These are phyloP conservation scores for Ceratobasidium sp. DNA, from an alignment of 1,284 basidiomycete genomes.

Conservation along the genomic window DNA sequence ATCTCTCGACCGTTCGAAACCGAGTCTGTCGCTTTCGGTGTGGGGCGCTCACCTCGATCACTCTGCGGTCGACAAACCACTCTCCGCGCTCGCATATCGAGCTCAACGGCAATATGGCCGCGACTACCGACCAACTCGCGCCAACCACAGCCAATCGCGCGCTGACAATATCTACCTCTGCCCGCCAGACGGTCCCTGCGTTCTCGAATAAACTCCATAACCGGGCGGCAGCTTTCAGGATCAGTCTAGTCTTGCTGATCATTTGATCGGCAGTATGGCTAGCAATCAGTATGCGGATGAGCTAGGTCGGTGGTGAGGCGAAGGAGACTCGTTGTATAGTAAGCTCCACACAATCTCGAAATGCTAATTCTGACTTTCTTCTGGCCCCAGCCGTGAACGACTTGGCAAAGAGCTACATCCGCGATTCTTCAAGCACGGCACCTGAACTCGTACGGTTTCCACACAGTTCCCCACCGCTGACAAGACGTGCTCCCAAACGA, in stretches of 20 bases:
- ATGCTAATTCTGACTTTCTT: conserved; percentile 76
- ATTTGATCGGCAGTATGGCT: conserved; percentile 78
- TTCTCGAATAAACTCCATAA: conserved; percentile 94
- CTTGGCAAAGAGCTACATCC: conserved; percentile 96
- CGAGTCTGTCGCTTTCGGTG: not conserved
- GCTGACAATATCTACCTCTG: conserved; percentile 22
- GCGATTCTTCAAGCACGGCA: conserved; percentile 98
- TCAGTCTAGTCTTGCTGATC: conserved; percentile 16
- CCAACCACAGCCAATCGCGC: conserved; percentile 43
- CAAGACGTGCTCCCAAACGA: conserved; percentile 91
- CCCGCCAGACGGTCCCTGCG: conserved; percentile 68
- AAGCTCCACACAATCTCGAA: conserved; percentile 50
- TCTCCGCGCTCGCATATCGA: conserved; percentile 19
- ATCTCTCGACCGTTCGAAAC: not conserved
- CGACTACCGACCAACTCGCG: conserved; percentile 47
- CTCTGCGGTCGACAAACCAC: conserved; percentile 25
- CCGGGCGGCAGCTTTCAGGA: conserved; percentile 63
- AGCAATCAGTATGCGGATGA: conserved; percentile 85
- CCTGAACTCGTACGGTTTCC: conserved; percentile 98
- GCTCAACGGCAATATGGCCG: conserved; percentile 37
- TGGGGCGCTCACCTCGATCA: not conserved
- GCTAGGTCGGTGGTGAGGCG: conserved; percentile 90
- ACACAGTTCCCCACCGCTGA: conserved; percentile 96
- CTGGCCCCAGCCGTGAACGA: conserved; percentile 98
- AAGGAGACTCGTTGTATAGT: conserved; percentile 94